A percentile compares a stretch with the other conserved stretches of the same genome.
phyloP scores from a whole-genome alignment of 352 stramenopile species.

The Phytopythium aichiense region DNA sequence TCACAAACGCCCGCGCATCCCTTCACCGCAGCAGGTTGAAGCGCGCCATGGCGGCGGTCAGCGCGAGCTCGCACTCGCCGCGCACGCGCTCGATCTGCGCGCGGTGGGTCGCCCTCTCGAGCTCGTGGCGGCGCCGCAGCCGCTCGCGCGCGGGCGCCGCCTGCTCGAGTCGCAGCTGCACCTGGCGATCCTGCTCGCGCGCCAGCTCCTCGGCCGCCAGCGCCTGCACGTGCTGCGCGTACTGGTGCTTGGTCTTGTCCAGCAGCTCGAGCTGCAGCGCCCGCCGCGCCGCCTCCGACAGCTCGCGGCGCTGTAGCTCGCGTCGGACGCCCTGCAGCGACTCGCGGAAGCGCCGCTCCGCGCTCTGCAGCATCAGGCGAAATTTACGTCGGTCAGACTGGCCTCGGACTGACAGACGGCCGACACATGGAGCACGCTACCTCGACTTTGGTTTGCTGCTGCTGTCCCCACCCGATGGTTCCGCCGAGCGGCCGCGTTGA shows the following conservation, averaged over 20 bases:
- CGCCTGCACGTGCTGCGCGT: slow-evolving; percentile 44
- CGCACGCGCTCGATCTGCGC: slow-evolving; percentile 59
- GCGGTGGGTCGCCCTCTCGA: slow-evolving; percentile 47
- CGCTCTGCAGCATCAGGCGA: slow-evolving; percentile 28
- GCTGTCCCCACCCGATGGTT: slow-evolving; percentile 42
- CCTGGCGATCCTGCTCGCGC: slow-evolving; percentile 55
- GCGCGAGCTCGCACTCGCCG: slow-evolving; percentile 60
- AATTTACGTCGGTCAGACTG: not conserved
- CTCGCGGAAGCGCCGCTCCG: slow-evolving; percentile 36
- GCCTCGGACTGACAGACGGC: no score
- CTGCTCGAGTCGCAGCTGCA: slow-evolving; percentile 44
- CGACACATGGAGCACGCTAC: slow-evolving; percentile 13
- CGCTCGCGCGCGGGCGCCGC: slow-evolving; percentile 36
- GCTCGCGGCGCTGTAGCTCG: slow-evolving; percentile 39
- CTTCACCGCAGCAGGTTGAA: slow-evolving; percentile 66
- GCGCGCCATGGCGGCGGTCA: slow-evolving; percentile 56
- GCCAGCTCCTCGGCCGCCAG: slow-evolving; percentile 60
- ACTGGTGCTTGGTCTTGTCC: slow-evolving; percentile 58
- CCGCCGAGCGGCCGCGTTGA: slow-evolving; percentile 45
- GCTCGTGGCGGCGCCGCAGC: slow-evolving; percentile 45
- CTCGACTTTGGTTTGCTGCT: slow-evolving; percentile 43
- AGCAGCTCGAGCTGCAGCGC: slow-evolving; percentile 49
- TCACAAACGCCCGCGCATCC: not conserved
- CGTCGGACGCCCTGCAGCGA: slow-evolving; percentile 47
- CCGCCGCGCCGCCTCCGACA: slow-evolving; percentile 28